phyloP scores from a whole-genome alignment of 2,329 filamentous ascomycete genomes.

The Fusarium sp. region DNA sequence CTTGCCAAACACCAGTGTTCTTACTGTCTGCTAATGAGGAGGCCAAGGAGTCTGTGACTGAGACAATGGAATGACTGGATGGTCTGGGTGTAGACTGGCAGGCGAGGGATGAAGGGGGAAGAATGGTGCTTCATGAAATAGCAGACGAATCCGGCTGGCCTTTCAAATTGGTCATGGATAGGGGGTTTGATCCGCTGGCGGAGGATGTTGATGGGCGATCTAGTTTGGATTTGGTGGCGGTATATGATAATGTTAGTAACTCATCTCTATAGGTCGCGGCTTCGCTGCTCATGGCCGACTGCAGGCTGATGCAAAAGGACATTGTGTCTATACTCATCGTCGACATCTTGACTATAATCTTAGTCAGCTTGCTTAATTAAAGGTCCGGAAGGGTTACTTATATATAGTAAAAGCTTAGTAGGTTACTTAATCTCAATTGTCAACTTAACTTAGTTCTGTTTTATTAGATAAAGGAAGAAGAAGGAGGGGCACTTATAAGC shows the following conservation, averaged over 20 bases:
- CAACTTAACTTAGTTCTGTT: too few species aligned
- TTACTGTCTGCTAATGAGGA: conserved; percentile 1
- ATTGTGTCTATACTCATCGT: too few species aligned
- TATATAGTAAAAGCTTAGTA: too few species aligned
- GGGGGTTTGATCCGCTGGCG: conserved; percentile 20
- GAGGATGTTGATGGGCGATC: conserved; percentile 32
- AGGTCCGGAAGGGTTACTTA: too few species aligned
- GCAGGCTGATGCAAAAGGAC: too few species aligned
- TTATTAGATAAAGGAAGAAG: too few species aligned
- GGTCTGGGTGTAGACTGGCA: conserved; percentile 29
- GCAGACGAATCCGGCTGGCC: background rate
- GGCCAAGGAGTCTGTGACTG: background rate
- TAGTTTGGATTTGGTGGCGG: conserved; percentile 25
- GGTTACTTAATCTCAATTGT: too few species aligned
- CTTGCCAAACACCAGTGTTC: conserved; percentile 25
- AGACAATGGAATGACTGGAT: conserved; percentile 12
- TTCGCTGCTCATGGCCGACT: too few species aligned
- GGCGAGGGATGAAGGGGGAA: conserved; percentile 18
- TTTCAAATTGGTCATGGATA: conserved; percentile 16
- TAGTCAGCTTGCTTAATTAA: too few species aligned
- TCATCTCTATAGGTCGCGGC: too few species aligned
- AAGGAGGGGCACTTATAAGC: too few species aligned
- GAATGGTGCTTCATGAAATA: conserved; percentile 27
- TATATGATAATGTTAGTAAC: background rate
- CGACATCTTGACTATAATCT: too few species aligned